phyloP scores from a whole-genome alignment of 495 filamentous ascomycete genomes.

The Sordaria brevicollis region DNA sequence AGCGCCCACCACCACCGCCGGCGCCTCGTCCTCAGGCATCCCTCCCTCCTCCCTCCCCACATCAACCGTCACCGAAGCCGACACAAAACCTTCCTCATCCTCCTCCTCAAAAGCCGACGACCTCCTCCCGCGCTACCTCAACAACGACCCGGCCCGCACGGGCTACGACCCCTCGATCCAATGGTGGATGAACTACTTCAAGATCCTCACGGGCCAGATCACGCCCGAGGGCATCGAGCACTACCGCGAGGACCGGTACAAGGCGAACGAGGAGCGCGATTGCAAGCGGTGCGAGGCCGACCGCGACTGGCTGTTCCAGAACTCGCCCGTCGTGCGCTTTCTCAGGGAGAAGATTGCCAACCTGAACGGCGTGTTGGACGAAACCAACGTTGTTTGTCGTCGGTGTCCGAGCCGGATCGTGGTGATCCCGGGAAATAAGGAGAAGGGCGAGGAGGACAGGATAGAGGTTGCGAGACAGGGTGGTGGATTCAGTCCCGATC shows the following conservation, averaged over 20 bases:
- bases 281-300: constrained; percentile 68
- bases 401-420: constrained; percentile 51
- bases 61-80: not conserved
- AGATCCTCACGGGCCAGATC: constrained; percentile 60
- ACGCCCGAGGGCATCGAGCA: constrained; percentile 55
- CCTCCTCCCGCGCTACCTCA: constrained; percentile 19
- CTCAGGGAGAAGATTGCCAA: constrained; percentile 64
- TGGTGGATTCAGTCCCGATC: constrained; percentile 74
- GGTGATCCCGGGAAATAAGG: constrained; percentile 20
- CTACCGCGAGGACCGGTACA: constrained; percentile 60
- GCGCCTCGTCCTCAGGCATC: not conserved
- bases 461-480: constrained; percentile 30
- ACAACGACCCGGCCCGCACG: constrained; percentile 41
- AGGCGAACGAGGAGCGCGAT: constrained; percentile 55
- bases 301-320: constrained; percentile 67
- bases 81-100: not conserved
- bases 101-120: not conserved
- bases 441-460: not conserved
- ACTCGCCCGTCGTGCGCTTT: constrained; percentile 80
- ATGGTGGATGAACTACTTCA: constrained; percentile 73
- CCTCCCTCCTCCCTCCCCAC: constrained; percentile 2
- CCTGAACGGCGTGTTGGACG: constrained; percentile 64
- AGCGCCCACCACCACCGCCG: not conserved
- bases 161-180: constrained; percentile 52
- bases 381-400: constrained; percentile 67